A percentile compares a stretch with the other conserved stretches of the same genome.
Conservation (phyloP, 257 asterid species). For the Fraxinus cuspidata region DNA sequence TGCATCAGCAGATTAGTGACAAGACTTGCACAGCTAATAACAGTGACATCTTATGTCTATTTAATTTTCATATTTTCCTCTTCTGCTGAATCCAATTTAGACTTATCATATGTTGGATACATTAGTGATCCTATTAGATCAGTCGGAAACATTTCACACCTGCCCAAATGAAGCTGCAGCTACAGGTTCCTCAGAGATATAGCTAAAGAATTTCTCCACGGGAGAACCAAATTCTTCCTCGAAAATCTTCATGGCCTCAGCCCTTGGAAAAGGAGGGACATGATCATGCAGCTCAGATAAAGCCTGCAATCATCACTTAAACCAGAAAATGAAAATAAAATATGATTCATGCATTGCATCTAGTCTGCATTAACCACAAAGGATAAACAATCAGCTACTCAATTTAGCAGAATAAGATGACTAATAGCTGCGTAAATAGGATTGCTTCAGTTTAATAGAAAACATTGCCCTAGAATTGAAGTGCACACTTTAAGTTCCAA, state of each 20-base stretch:
- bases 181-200: slow-evolving; percentile 84
- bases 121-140: slow-evolving; percentile 19
- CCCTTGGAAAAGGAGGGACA: slow-evolving; percentile 86
- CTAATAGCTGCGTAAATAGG: slow-evolving; percentile 1
- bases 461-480: neutral
- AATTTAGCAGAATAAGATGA: slow-evolving; percentile 12
- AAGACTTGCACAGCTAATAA: slow-evolving; percentile 8
- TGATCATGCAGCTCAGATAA: slow-evolving; percentile 89
- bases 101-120: slow-evolving; percentile 13
- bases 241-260: slow-evolving; percentile 77
- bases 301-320: slow-evolving; percentile 73
- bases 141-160: slow-evolving; percentile 50
- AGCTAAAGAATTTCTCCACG: slow-evolving; percentile 56
- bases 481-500: neutral
- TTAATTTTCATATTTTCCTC: slow-evolving; percentile 11
- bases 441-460: slow-evolving; percentile 1
- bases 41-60: neutral
- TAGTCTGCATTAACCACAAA: slow-evolving; percentile 17
- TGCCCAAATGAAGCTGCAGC: slow-evolving; percentile 99
- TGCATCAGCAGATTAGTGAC: slow-evolving; percentile 24
- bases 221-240: slow-evolving; percentile 93
- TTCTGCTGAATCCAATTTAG: neutral
- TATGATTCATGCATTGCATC: slow-evolving; percentile 19
- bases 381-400: slow-evolving; percentile 3
- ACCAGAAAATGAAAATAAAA: slow-evolving; percentile 39